Evolutionary conservation across 352 stramenopile genomes (phyloP).

Genomic region (Phytopythium helicoides): DNA sequence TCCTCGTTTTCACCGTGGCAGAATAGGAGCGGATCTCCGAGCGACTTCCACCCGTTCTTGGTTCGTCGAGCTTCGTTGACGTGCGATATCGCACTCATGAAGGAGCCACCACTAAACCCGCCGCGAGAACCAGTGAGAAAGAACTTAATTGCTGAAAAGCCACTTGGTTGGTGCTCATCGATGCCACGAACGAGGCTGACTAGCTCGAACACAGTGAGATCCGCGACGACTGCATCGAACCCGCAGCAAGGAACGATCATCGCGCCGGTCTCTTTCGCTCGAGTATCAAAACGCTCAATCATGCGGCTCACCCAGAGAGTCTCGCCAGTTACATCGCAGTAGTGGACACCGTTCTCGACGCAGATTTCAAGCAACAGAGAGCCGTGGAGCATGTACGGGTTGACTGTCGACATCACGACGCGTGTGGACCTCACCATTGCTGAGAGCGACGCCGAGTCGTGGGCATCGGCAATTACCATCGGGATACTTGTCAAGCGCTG

Average conservation of each 20-base stretch:
- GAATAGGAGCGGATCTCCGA: constrained; percentile 35
- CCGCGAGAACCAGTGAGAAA: constrained; percentile 30
- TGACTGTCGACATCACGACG: constrained; percentile 70
- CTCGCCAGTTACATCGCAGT: constrained; percentile 90
- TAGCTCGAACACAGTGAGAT: constrained; percentile 63
- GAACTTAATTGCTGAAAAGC: constrained; percentile 20
- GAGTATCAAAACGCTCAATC: constrained; percentile 46
- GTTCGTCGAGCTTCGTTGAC: constrained; percentile 13
- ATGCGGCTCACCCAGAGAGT: constrained; percentile 73
- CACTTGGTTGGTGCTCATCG: constrained; percentile 21
- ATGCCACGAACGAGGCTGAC: constrained; percentile 10
- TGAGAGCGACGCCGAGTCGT: constrained; percentile 41
- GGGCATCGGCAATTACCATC: constrained; percentile 44
- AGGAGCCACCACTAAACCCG: constrained; percentile 45
- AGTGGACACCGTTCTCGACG: constrained; percentile 84
- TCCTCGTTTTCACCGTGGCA: constrained; percentile 7
- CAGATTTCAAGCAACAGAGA: constrained; percentile 71
- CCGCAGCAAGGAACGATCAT: constrained; percentile 82
- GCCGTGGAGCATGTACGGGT: constrained; percentile 80
- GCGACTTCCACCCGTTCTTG: constrained; percentile 8
- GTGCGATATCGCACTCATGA: constrained; percentile 23
- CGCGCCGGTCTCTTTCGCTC: constrained; percentile 57
- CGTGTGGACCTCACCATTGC: constrained; percentile 64
- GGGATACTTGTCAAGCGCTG: constrained; percentile 13
- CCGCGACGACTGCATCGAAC: constrained; percentile 80